These are phyloP conservation scores for Lasiosphaeria ovina DNA, from an alignment of 495 filamentous ascomycete species.

Conservation along the genomic window DNA sequence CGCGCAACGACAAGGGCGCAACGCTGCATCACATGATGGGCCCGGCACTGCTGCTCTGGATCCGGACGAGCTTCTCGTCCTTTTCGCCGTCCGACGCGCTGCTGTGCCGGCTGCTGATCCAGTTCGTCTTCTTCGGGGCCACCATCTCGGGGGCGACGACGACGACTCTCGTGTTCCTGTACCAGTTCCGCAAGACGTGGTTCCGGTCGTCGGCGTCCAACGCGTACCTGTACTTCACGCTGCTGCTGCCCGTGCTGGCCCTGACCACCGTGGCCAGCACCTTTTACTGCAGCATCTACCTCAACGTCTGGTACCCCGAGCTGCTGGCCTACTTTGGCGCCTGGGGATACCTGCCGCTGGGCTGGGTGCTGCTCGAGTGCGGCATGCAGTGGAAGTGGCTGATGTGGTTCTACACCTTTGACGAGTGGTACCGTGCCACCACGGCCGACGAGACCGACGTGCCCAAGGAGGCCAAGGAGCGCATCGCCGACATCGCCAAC, in stretches of 20 bases:
- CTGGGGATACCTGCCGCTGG: not conserved
- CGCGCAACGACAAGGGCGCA: slow-evolving; percentile 3
- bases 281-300: slow-evolving; percentile 2
- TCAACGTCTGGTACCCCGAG: not conserved
- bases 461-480: not conserved
- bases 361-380: slow-evolving; percentile 1
- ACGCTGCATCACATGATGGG: slow-evolving; percentile 6
- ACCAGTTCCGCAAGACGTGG: slow-evolving; percentile 7
- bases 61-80: slow-evolving; percentile 1
- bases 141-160: slow-evolving; percentile 3
- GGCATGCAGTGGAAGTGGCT: slow-evolving; percentile 8
- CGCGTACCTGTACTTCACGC: slow-evolving; percentile 1
- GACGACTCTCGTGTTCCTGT: slow-evolving; percentile 2
- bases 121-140: slow-evolving; percentile 6
- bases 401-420: slow-evolving; percentile 4
- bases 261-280: not conserved
- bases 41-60: slow-evolving; percentile 2
- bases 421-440: slow-evolving; percentile 3
- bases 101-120: slow-evolving; percentile 7
- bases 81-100: slow-evolving; percentile 4
- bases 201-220: not conserved
- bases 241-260: not conserved
- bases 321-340: not conserved
- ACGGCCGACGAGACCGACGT: not conserved
- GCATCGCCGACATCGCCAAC: not conserved